Evolutionary conservation across 148 eudicot genomes (phyloP), one percentile per base, ranked within the genome.

Genomic region (Rhododendron mucronatum): DNA sequence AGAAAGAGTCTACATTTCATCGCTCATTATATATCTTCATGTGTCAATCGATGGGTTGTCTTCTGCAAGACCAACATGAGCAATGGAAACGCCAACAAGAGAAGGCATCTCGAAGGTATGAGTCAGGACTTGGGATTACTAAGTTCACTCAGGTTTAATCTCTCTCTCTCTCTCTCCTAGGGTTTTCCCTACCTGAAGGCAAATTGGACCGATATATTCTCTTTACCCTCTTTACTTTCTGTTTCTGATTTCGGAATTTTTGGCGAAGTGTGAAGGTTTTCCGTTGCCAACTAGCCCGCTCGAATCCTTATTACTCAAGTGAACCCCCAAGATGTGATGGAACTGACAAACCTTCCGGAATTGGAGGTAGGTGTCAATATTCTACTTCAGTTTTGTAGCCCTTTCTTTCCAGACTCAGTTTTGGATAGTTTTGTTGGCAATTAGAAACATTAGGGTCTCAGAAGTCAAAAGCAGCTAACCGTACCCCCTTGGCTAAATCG

Each of bases 41-140:
- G 96, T 97, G 99, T 88, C 87, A 91, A 45, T 95, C 98, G 11
- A 94, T 94, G 98, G 39, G 90, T 14, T 97, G 98, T 89, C 95
- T 95, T 82, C 91, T 92, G 65, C 90, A 90, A 85, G 98, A 97
- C 86, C 99, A 95, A 69, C 99, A 95, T 81, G 98, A 95, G 87
- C 99, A 97, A 83, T 93, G 96, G 98, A 95, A 93, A 86, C 92
- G 88, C 67, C 88, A 90, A 78, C 87, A 90, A 74, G 91, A 92
- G 28, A 93, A 88, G 75, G 89, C 92, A 82, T 90, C 89, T 82
- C 89, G 98, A 57, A 94, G 99, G 99, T 97, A 89, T 75, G 33
- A 37, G 55, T 79, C 69, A 47, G n/a, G 73, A 81, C 33, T 11
- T 14, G 41, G 20, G 76, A 71, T 71, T 71, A 69, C 76, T 71